phyloP scores from a whole-genome alignment of 2,329 filamentous ascomycete genomes.

The Dactylonectria estremocensis region DNA sequence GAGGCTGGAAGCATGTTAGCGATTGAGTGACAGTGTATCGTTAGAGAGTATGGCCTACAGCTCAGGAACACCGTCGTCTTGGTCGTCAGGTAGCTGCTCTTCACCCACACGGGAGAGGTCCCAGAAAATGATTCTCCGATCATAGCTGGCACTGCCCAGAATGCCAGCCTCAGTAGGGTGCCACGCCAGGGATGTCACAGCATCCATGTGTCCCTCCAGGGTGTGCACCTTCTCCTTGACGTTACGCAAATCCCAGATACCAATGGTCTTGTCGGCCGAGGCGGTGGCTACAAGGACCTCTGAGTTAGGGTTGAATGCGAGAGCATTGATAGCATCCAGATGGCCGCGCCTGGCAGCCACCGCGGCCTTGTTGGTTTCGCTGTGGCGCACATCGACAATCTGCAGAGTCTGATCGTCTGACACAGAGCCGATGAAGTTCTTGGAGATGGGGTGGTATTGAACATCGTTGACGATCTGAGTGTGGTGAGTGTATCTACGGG shows the following conservation, averaged over 20 bases:
- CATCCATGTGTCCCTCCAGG: slow-evolving; percentile 88
- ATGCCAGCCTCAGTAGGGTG: slow-evolving; percentile 92
- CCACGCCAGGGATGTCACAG: slow-evolving; percentile 94
- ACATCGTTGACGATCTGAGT: slow-evolving; percentile 96
- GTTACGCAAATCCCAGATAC: slow-evolving; percentile 94
- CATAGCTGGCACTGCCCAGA: slow-evolving; percentile 91
- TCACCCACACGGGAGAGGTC: slow-evolving; percentile 92
- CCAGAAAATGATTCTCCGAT: slow-evolving; percentile 96
- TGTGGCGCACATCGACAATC: slow-evolving; percentile 87
- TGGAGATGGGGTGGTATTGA: slow-evolving; percentile 91
- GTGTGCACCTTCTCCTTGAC: slow-evolving; percentile 91
- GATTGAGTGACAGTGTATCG: slow-evolving; percentile 30
- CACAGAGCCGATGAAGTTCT: slow-evolving; percentile 89
- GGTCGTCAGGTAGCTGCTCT: slow-evolving; percentile 95
- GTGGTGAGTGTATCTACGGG: slow-evolving; percentile 88
- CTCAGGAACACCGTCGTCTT: slow-evolving; percentile 94
- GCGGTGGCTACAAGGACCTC: slow-evolving; percentile 93
- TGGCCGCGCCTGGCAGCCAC: slow-evolving; percentile 82
- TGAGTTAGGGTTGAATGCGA: slow-evolving; percentile 94
- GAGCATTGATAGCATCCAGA: slow-evolving; percentile 93
- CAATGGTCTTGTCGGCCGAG: slow-evolving; percentile 95
- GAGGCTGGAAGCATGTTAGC: slow-evolving; percentile 66
- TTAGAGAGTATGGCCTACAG: slow-evolving; percentile 72
- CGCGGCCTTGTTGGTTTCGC: slow-evolving; percentile 76
- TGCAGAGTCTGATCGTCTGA: slow-evolving; percentile 96